Evolutionary conservation across 805 yeast species (phyloP), one percentile per base, ranked within the genome.

Genomic region (Starmerella stellata): DNA sequence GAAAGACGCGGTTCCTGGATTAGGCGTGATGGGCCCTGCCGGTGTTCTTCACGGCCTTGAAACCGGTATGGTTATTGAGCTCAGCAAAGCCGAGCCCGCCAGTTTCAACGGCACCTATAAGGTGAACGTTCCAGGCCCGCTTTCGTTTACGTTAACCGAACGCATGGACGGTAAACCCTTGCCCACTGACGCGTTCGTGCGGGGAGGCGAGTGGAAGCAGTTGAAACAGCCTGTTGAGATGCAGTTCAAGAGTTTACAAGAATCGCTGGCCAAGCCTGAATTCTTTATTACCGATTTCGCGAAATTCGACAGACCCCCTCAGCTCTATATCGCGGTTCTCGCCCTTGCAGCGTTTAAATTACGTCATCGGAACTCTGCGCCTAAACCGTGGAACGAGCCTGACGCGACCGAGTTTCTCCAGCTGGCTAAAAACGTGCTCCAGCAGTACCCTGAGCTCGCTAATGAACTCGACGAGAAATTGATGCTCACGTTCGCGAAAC

Each of bases 21-120:
- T 25, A 25, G 77, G 83, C 9, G 95, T 90, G n/a, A 78, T 95
- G 17, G 81, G 79, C 66, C 68, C 87, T 50, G 94, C 79, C 55
- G 95, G 82, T 46, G 75, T 72, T 43, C 75, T 96, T 59, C 99
- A 90, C 55, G 93, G 93, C 16, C 66, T 90, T 39, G 81, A 85
- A 63, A 94, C 82, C 58, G 96, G 95, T 15, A 78, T 79, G 51
- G 78, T 62, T 54, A 94, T 90, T 39, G 79, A 77, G 57, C 83
- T 90, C 52, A 55, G 78, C 13, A 96, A 85, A 59, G 76, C 85
- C 28, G 70, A 75, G 53, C 96, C 96, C 30, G 67, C 67, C 45
- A 62, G 82, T 45, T 80, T 85, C 56, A 75, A 74, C 48, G 93
- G 87, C 4, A 61, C 68, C 40, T 69, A 82, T 14, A 73, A 66